Conservation (phyloP, 352 stramenopile genomes). For the Globisporangium okanoganense region DNA sequence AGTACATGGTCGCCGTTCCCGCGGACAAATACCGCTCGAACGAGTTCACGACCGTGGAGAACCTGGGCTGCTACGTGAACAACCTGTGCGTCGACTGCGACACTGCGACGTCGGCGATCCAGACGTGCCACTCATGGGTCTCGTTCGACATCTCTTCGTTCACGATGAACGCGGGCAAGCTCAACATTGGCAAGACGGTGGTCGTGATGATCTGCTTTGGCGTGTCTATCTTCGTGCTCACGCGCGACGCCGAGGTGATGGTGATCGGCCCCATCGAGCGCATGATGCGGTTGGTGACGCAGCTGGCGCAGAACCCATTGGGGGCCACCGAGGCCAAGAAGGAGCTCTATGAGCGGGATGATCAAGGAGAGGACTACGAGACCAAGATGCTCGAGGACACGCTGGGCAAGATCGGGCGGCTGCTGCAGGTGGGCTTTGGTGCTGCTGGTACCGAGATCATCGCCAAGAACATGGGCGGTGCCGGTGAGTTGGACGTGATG, state of each 20-base stretch:
- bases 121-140: constrained; percentile 63
- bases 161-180: constrained; percentile 30
- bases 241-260: constrained; percentile 91
- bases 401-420: constrained; percentile 91
- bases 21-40: constrained; percentile 40
- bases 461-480: constrained; percentile 94
- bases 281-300: constrained; percentile 89
- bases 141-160: constrained; percentile 70
- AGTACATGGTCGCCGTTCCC: constrained; percentile 43
- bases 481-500: constrained; percentile 94
- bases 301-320: constrained; percentile 65
- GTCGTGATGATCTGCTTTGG: constrained; percentile 91
- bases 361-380: constrained; percentile 89
- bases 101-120: constrained; percentile 21
- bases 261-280: constrained; percentile 96
- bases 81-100: constrained; percentile 56
- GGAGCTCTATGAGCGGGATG: constrained; percentile 76
- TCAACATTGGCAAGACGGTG: constrained; percentile 86
- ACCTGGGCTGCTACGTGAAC: constrained; percentile 63
- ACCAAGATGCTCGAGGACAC: constrained; percentile 96
- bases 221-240: constrained; percentile 91
- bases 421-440: constrained; percentile 97
- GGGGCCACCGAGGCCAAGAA: constrained; percentile 61
- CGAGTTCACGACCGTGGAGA: constrained; percentile 60
- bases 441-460: constrained; percentile 98